These are phyloP conservation scores for Fusarium coicis DNA, from an alignment of 2,329 filamentous ascomycete species.

Conservation along the genomic window DNA sequence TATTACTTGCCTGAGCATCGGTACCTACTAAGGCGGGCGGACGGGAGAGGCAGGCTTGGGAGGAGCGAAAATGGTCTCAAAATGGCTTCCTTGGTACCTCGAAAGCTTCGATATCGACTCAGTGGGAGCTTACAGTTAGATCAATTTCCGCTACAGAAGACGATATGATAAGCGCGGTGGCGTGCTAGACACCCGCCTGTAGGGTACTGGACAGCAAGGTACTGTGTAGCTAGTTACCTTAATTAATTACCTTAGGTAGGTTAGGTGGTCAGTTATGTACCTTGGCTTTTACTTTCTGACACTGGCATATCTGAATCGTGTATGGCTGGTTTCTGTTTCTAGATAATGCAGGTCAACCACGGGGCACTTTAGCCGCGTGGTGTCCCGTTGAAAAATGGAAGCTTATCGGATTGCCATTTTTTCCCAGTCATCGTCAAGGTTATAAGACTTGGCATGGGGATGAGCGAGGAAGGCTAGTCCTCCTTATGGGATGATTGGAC, in stretches of 20 bases:
- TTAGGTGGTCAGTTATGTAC: too few species aligned
- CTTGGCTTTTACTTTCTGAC: slow-evolving; percentile 17
- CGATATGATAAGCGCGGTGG: slow-evolving; percentile 29
- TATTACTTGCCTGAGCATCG: not conserved
- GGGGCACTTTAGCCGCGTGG: slow-evolving; percentile 20
- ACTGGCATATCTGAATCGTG: slow-evolving; percentile 15
- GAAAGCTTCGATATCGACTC: not conserved
- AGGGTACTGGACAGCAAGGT: not conserved
- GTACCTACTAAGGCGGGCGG: not conserved
- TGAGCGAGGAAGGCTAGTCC: not conserved
- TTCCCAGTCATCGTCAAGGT: not conserved
- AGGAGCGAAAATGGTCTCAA: slow-evolving; percentile 13
- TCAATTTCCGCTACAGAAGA: slow-evolving; percentile 2
- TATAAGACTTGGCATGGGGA: not conserved
- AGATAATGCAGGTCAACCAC: slow-evolving; percentile 33
- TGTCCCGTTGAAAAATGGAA: slow-evolving; percentile 3
- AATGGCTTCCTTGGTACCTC: slow-evolving; percentile 27
- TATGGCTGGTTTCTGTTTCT: slow-evolving; percentile 22
- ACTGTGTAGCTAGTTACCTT: not conserved
- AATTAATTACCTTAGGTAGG: not conserved
- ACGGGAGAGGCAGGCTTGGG: slow-evolving; percentile 7
- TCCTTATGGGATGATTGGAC: not conserved
- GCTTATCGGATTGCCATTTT: slow-evolving; percentile 17
- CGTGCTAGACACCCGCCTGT: slow-evolving; percentile 12
- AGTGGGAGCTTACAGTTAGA: not conserved